phyloP scores from a whole-genome alignment of 352 stramenopile genomes.

The Pythium phragmitis region DNA sequence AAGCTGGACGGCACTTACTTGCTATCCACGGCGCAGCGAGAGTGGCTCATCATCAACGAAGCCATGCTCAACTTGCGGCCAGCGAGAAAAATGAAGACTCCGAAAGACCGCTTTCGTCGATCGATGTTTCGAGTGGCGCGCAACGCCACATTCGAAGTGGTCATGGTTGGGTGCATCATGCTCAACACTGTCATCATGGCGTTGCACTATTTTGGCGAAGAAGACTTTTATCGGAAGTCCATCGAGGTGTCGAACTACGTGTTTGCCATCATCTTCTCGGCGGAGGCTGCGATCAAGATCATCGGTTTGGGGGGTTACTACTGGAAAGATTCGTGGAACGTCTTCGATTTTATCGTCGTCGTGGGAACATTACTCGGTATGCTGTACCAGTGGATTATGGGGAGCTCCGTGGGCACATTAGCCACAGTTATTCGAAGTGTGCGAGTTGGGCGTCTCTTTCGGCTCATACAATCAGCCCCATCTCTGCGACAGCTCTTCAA shows the following conservation, averaged over 20 bases:
- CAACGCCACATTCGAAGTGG: slow-evolving; percentile 65
- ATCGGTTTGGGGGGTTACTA: slow-evolving; percentile 74
- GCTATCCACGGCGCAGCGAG: slow-evolving; percentile 69
- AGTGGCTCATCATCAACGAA: slow-evolving; percentile 72
- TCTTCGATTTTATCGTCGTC: slow-evolving; percentile 80
- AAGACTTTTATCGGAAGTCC: slow-evolving; percentile 46
- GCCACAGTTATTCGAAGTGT: slow-evolving; percentile 78
- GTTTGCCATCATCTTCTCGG: slow-evolving; percentile 82
- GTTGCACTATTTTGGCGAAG: slow-evolving; percentile 84
- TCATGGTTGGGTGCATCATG: slow-evolving; percentile 83
- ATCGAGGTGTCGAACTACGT: slow-evolving; percentile 78
- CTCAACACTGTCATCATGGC: slow-evolving; percentile 88
- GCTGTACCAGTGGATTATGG: slow-evolving; percentile 40
- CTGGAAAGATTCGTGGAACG: slow-evolving; percentile 80
- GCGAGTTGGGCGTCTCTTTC: slow-evolving; percentile 68
- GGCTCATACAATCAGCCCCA: slow-evolving; percentile 70
- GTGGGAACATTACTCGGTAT: slow-evolving; percentile 46
- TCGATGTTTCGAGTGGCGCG: slow-evolving; percentile 40
- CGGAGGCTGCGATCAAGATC: slow-evolving; percentile 86
- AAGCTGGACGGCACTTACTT: slow-evolving; percentile 60
- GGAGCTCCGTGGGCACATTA: slow-evolving; percentile 32
- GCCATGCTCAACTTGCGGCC: slow-evolving; percentile 50
- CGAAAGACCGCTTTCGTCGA: slow-evolving; percentile 39
- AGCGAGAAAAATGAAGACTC: slow-evolving; percentile 39
- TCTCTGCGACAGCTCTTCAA: slow-evolving; percentile 86